phyloP scores from a whole-genome alignment of 1,284 basidiomycete genomes.

The Leucoagaricus sp. region DNA sequence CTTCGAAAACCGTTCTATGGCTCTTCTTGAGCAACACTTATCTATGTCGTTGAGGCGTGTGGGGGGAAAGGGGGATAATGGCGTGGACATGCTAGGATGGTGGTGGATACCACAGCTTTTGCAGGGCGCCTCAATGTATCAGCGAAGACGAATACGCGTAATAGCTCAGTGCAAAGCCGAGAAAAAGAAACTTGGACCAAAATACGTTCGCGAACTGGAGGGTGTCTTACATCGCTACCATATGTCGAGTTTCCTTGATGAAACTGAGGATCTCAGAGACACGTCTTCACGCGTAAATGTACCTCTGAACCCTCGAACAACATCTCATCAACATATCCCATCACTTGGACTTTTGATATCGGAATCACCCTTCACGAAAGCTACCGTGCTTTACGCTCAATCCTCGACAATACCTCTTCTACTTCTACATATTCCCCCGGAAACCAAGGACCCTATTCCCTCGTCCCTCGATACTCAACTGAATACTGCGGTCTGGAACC shows the following conservation, averaged over 20 bases:
- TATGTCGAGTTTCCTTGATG: not conserved
- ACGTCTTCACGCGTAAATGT: not conserved
- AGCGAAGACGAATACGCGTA: constrained; percentile 62
- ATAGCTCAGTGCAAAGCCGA: constrained; percentile 92
- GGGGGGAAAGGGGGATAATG: constrained; percentile 84
- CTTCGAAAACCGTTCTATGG: constrained; percentile 74
- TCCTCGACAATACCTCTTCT: constrained; percentile 76
- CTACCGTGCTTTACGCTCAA: constrained; percentile 65
- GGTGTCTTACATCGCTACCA: constrained; percentile 66
- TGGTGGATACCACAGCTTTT: constrained; percentile 74
- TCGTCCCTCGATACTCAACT: constrained; percentile 22
- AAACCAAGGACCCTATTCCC: constrained; percentile 10
- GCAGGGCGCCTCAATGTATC: not conserved
- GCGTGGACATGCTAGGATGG: constrained; percentile 89
- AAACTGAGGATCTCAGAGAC: not conserved
- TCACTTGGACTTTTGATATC: constrained; percentile 76
- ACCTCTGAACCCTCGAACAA: not conserved
- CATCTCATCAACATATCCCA: constrained; percentile 27
- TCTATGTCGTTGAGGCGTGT: constrained; percentile 81
- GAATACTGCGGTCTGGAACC: constrained; percentile 65
- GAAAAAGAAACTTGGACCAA: constrained; percentile 75
- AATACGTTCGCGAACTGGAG: constrained; percentile 85
- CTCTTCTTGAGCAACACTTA: constrained; percentile 61
- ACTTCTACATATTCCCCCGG: constrained; percentile 70
- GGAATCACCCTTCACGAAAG: constrained; percentile 72